Conservation (phyloP, 257 asterid species). For the Solanum paucissectum region DNA sequence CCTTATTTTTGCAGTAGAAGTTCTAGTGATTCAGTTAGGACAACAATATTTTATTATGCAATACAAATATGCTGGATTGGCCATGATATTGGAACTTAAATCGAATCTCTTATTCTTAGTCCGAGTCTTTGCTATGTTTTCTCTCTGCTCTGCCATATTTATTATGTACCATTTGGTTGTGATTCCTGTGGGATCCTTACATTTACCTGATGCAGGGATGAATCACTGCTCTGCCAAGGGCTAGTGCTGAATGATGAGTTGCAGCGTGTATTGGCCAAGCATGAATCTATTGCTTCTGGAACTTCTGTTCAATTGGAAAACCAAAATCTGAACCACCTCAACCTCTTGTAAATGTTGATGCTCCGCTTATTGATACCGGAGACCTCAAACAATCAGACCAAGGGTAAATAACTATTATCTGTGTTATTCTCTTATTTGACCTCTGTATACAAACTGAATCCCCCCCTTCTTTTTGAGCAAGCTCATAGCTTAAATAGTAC, state of each 20-base stretch:
- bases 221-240: too few species aligned
- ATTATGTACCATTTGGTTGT: too few species aligned
- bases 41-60: not conserved
- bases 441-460: not conserved
- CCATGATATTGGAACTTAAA: not conserved
- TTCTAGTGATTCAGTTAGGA: not conserved
- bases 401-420: constrained; percentile 37
- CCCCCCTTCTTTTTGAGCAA: not conserved
- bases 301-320: too few species aligned
- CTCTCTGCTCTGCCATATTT: too few species aligned
- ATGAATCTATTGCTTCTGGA: too few species aligned
- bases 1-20: not conserved
- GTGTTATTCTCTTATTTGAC: not conserved
- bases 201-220: too few species aligned
- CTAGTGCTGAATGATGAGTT: too few species aligned
- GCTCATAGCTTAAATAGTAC: not conserved
- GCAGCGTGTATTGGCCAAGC: too few species aligned
- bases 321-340: constrained; percentile 9
- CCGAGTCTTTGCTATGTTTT: too few species aligned
- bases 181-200: too few species aligned
- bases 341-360: constrained; percentile 53
- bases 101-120: too few species aligned
- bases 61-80: not conserved
- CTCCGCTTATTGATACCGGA: constrained; percentile 75
- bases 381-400: constrained; percentile 38